Evolutionary conservation across 192 early-diverging fungal genomes (phyloP).

Genomic region (Powellomyces hirtus): DNA sequence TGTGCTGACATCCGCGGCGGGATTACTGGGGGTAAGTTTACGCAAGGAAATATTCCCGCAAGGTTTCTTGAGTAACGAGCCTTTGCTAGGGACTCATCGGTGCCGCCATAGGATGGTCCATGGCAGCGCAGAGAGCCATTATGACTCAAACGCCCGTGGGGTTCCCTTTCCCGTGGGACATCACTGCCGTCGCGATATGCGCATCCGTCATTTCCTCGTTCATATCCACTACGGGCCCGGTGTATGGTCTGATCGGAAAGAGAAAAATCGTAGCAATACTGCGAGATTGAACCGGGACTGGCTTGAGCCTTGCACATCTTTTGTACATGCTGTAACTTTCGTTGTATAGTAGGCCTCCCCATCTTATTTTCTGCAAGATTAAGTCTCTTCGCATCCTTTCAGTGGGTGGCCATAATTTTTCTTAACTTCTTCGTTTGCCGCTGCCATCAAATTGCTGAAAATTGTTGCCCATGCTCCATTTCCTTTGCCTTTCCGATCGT

Average conservation of each 20-base stretch:
- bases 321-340: too few species aligned
- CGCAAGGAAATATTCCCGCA: not conserved
- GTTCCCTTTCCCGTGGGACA: constrained; percentile 26
- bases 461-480: constrained; percentile 7
- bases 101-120: constrained; percentile 28
- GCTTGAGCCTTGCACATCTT: too few species aligned
- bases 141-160: constrained; percentile 26
- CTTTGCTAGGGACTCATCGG: constrained; percentile 21
- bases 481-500: constrained; percentile 1
- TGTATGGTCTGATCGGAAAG: constrained; percentile 20
- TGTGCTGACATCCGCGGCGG: constrained; percentile 13
- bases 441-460: not conserved
- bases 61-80: too few species aligned
- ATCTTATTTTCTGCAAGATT: too few species aligned
- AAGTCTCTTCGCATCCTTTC: too few species aligned
- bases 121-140: constrained; percentile 27
- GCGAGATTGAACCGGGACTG: constrained; percentile 21
- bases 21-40: constrained; percentile 23
- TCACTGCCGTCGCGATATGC: not conserved
- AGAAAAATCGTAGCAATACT: constrained; percentile 22
- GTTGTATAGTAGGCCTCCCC: too few species aligned
- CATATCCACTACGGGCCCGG: constrained; percentile 19
- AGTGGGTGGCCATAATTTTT: not conserved
- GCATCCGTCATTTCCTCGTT: constrained; percentile 18
- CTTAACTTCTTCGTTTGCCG: not conserved